Evolutionary conservation across 768 basidiomycete genomes (phyloP).

Genomic region (Rossbeevera mucosa): DNA sequence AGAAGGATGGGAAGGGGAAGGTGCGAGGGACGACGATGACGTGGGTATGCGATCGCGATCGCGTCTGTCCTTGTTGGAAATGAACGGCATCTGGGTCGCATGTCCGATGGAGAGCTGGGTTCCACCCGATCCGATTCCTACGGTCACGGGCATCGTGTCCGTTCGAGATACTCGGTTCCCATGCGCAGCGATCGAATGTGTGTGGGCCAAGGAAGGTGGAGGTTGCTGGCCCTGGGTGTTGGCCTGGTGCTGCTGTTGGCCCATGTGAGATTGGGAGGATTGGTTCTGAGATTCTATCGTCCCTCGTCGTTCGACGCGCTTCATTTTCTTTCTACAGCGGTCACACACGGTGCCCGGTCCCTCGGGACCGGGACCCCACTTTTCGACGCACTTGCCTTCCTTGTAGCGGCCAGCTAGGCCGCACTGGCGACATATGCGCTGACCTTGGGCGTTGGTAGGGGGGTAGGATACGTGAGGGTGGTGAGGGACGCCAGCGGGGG

Average conservation of each 20-base stretch:
- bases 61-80: constrained; percentile 22
- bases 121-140: constrained; percentile 22
- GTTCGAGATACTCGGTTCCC: constrained; percentile 23
- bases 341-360: constrained; percentile 84
- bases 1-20: constrained; percentile 12
- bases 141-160: constrained; percentile 32
- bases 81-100: constrained; percentile 21
- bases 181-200: constrained; percentile 20
- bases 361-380: constrained; percentile 82
- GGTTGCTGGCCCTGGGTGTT: not conserved
- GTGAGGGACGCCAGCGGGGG: not conserved
- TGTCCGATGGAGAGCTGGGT: constrained; percentile 24
- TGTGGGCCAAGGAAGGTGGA: constrained; percentile 10
- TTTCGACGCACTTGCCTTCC: constrained; percentile 82
- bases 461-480: constrained; percentile 22
- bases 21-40: constrained; percentile 21
- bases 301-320: constrained; percentile 71
- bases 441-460: constrained; percentile 53
- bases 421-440: constrained; percentile 74
- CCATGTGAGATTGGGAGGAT: constrained; percentile 16
- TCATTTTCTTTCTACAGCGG: constrained; percentile 85
- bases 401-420: constrained; percentile 72
- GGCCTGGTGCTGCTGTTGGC: constrained; percentile 3
- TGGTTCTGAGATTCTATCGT: constrained; percentile 48
- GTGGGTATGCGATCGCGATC: constrained; percentile 26